Conservation (phyloP, 2,329 filamentous ascomycete genomes). For the Exophiala dermatitidis region DNA sequence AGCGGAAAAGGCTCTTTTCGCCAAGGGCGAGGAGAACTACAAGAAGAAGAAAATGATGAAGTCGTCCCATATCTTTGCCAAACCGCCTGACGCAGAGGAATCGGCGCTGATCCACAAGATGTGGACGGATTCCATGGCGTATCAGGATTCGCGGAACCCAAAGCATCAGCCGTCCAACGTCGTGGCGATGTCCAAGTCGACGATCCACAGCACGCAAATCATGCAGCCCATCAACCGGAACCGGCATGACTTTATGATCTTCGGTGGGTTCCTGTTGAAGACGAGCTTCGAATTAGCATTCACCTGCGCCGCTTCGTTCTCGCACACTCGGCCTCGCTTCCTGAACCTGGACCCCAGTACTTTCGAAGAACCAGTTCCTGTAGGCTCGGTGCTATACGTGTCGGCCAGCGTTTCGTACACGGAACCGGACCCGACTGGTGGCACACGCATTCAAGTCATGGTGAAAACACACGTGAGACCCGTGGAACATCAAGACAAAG, state of each 20-base stretch:
- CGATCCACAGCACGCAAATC: slow-evolving; percentile 59
- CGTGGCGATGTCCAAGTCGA: slow-evolving; percentile 56
- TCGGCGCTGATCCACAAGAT: slow-evolving; percentile 65
- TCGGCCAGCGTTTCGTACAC: slow-evolving; percentile 66
- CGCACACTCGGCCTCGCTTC: slow-evolving; percentile 63
- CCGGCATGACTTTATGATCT: slow-evolving; percentile 64
- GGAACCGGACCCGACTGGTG: slow-evolving; percentile 48
- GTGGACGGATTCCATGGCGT: slow-evolving; percentile 62
- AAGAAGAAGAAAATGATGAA: slow-evolving; percentile 58
- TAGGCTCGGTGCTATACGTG: slow-evolving; percentile 67
- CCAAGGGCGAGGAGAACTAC: slow-evolving; percentile 58
- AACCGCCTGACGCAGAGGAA: slow-evolving; percentile 63
- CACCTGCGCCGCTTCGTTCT: slow-evolving; percentile 64
- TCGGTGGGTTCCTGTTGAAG: slow-evolving; percentile 66
- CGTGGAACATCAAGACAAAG: slow-evolving; percentile 56
- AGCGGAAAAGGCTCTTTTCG: slow-evolving; percentile 58
- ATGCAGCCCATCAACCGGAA: slow-evolving; percentile 70
- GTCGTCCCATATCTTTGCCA: slow-evolving; percentile 54
- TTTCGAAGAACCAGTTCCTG: slow-evolving; percentile 67
- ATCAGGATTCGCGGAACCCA: slow-evolving; percentile 52
- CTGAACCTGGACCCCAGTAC: slow-evolving; percentile 66
- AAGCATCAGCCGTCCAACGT: slow-evolving; percentile 51
- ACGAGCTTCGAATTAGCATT: slow-evolving; percentile 71
- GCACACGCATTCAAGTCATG: slow-evolving; percentile 61
- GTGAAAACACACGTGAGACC: slow-evolving; percentile 66